Percentiles rank a stretch among this genome's conserved stretches.
Evolutionary conservation across 352 stramenopile species (phyloP).

Genomic region (Pythium phragmitis): DNA sequence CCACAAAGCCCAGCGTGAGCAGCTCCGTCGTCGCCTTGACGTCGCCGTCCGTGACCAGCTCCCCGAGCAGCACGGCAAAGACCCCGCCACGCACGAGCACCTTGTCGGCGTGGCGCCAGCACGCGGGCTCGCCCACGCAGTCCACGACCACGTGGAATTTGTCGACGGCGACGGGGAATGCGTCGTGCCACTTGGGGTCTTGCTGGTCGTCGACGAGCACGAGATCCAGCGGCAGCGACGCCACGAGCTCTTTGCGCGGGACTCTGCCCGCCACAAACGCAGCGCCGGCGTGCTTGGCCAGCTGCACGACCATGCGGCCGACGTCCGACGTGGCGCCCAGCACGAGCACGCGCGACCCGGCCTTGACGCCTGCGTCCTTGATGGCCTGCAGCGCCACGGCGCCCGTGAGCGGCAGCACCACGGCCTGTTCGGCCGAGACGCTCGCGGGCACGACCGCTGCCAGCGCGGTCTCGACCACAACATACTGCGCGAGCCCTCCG

Average conservation of each 20-base stretch:
- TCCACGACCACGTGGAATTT: constrained; percentile 40
- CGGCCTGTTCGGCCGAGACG: constrained; percentile 24
- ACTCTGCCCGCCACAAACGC: constrained; percentile 59
- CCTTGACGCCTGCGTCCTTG: constrained; percentile 31
- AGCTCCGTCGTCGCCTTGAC: constrained; percentile 25
- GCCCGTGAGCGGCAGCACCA: constrained; percentile 30
- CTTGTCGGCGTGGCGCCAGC: constrained; percentile 29
- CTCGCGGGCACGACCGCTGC: constrained; percentile 25
- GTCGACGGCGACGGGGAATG: constrained; percentile 13
- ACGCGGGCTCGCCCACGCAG: constrained; percentile 26
- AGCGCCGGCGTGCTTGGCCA: constrained; percentile 44
- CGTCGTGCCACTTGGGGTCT: constrained; percentile 36
- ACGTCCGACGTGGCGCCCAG: constrained; percentile 69
- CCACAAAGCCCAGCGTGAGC: constrained; percentile 23
- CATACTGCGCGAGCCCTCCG: constrained; percentile 34
- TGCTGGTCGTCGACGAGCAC: constrained; percentile 36
- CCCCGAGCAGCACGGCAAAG: constrained; percentile 29
- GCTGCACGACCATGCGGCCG: constrained; percentile 64
- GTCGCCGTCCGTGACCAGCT: constrained; percentile 28
- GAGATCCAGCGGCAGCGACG: constrained; percentile 36
- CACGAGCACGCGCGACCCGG: constrained; percentile 61
- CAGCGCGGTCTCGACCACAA: constrained; percentile 24
- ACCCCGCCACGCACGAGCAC: constrained; percentile 15
- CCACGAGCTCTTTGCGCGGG: constrained; percentile 35
- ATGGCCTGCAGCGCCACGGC: constrained; percentile 32